These are phyloP conservation scores for Microcyclosporella mali DNA, from an alignment of 2,329 filamentous ascomycete genomes.

Conservation along the genomic window DNA sequence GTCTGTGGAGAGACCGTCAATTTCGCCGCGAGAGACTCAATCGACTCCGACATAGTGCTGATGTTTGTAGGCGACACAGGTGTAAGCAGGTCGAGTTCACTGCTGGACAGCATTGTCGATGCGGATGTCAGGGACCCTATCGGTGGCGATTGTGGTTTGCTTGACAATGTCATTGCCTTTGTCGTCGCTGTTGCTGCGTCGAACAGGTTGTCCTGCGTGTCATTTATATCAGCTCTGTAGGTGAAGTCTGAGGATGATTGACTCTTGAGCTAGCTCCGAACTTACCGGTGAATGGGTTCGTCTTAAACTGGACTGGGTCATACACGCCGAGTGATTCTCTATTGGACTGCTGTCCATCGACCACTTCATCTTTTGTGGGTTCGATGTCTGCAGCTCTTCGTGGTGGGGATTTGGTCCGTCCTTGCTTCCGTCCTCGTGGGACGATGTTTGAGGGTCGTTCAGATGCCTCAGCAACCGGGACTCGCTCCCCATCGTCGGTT, in stretches of 20 bases:
- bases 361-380: conserved; percentile 26
- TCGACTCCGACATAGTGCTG: conserved; percentile 22
- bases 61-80: conserved; percentile 19
- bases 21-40: conserved; percentile 27
- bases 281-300: conserved; percentile 30
- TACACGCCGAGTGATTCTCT: conserved; percentile 18
- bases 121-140: conserved; percentile 29
- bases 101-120: conserved; percentile 27
- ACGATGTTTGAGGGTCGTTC: conserved; percentile 12
- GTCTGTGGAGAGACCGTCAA: conserved; percentile 28
- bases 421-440: conserved; percentile 13
- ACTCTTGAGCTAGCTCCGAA: background rate
- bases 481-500: conserved; percentile 30
- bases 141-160: conserved; percentile 16
- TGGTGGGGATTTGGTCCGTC: conserved; percentile 26
- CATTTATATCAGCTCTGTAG: conserved; percentile 6
- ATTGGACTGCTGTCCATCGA: conserved; percentile 18
- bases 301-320: conserved; percentile 24
- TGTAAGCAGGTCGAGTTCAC: conserved; percentile 16
- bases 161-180: conserved; percentile 12
- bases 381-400: conserved; percentile 24
- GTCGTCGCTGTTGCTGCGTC: conserved; percentile 19
- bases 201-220: conserved; percentile 20
- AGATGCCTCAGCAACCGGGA: conserved; percentile 23
- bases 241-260: too few relatives aligned